Evolutionary conservation across 768 basidiomycete genomes (phyloP).

Genomic region (Xerocomellus chrysenteron): DNA sequence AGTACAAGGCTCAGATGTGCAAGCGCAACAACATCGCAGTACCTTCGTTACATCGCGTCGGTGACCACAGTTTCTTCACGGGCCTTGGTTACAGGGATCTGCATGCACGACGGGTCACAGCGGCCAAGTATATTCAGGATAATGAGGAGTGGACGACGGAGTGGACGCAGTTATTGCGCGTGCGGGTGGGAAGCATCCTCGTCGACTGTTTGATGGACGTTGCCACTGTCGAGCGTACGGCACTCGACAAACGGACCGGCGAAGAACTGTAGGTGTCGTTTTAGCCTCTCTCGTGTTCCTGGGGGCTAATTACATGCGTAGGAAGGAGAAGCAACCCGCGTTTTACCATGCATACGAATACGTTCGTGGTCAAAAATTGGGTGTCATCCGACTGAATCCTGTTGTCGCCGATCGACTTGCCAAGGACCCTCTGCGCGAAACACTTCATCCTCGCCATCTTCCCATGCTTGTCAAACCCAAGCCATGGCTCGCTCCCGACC

Average conservation of each 20-base stretch:
- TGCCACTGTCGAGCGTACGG: conserved; percentile 69
- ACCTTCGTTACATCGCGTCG: conserved; percentile 33
- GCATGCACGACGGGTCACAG: conserved; percentile 62
- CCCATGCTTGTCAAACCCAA: conserved; percentile 94
- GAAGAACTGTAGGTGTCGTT: conserved; percentile 52
- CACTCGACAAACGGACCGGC: conserved; percentile 55
- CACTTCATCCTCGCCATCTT: conserved; percentile 88
- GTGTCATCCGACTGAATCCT: conserved; percentile 84
- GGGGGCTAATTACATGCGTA: conserved; percentile 26
- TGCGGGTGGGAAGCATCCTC: conserved; percentile 78
- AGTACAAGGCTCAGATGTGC: conserved; percentile 85
- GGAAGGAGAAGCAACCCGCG: conserved; percentile 81
- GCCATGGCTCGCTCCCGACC: conserved; percentile 75
- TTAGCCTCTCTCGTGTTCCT: neutral
- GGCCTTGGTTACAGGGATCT: conserved; percentile 59
- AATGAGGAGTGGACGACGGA: conserved; percentile 72
- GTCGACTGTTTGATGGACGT: conserved; percentile 83
- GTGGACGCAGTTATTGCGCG: conserved; percentile 79
- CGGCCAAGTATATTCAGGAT: conserved; percentile 61
- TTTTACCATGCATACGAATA: conserved; percentile 94
- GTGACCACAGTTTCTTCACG: conserved; percentile 50
- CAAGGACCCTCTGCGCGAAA: conserved; percentile 64
- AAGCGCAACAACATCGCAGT: conserved; percentile 58
- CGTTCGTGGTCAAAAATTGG: conserved; percentile 89
- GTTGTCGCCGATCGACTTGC: conserved; percentile 75